Percentiles rank a stretch among this genome's conserved stretches.
Conservation (phyloP, 257 asterid species). For the Lycium ferocissimum region DNA sequence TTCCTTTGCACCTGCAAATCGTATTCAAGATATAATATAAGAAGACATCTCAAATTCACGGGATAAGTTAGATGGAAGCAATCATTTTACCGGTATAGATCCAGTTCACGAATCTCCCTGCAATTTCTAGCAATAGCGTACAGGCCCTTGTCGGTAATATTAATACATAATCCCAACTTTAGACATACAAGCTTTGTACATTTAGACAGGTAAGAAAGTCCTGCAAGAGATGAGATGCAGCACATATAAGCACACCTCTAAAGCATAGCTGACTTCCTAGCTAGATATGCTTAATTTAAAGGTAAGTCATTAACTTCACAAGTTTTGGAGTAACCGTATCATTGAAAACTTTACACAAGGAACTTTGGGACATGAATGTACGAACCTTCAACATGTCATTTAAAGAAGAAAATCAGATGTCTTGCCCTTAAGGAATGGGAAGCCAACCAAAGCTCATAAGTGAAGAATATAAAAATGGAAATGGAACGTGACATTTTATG, state of each 20-base stretch:
- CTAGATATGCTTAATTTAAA: conserved; percentile 11
- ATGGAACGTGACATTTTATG: background rate
- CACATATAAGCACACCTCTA: background rate
- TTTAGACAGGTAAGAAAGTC: conserved; percentile 62
- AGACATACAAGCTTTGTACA: conserved; percentile 60
- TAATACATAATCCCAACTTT: conserved; percentile 72
- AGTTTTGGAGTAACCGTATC: background rate
- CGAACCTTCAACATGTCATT: background rate
- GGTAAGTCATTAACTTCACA: background rate
- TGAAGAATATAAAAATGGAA: background rate
- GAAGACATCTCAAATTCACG: conserved; percentile 13
- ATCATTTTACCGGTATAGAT: conserved; percentile 64
- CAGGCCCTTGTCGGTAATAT: conserved; percentile 69
- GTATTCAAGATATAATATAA: conserved; percentile 22
- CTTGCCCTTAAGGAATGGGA: conserved; percentile 11
- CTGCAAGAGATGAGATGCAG: conserved; percentile 43
- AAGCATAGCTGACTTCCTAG: background rate
- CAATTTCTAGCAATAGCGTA: conserved; percentile 62
- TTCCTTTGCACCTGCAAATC: conserved; percentile 59
- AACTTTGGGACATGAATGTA: background rate
- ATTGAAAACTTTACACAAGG: background rate
- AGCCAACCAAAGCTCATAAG: conserved; percentile 6
- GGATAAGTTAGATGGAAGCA: background rate
- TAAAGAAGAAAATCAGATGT: conserved; percentile 15
- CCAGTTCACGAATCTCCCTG: conserved; percentile 60